Base-by-base conservation (phyloP, 73 alveolate genomes). In the Paraurostyla sp. region DNA sequence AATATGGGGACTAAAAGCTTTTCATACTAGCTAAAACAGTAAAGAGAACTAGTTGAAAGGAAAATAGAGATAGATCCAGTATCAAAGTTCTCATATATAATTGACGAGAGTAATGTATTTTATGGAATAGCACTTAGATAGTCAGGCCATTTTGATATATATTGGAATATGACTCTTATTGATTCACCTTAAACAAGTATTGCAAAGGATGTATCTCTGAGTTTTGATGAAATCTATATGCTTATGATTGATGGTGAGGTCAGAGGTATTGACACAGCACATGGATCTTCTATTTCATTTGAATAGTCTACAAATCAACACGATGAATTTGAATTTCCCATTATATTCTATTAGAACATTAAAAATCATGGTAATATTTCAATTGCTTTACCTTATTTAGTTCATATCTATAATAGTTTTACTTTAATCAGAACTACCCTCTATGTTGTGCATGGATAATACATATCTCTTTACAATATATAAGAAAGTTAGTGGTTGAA, bases 191-290 rank as follows among this genome's bases (percentile, higher is more conserved):
- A 68, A 25, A 23, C 32, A 0, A 71, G 71, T 48, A 73, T 73
- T 6, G 86, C 86, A 11, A 48, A 49, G 35, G 86, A 73, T 46
- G 50, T 73, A 16, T 18, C 50, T 48, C 15, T 43, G 20, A 73
- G 86, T 48, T 73, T 73, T 73, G 86, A 73, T 73, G 71, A 43
- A 48, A 43, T 73, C 46, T 73, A 73, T 29, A 45, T 73, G 71
- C 65, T 43, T 16, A 73, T 73, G 86, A n/a, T 2, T 6, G 46
- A 40, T 4, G 86, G 71, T 18, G 54, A 73, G 9, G 46, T 73
- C 25, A 40, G 71, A 7, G 51, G 86, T 23, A 43, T 73, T 33
- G 0, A 41, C 18, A 46, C 13, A 45, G 71, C 65, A 73, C 43
- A 46, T 27, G 86, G 86, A 6, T 56, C 86, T 43, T 49, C 65